These are phyloP conservation scores for Gaertneriomyces sp. DNA, from an alignment of 192 early-diverging fungal genomes.

Conservation along the genomic window DNA sequence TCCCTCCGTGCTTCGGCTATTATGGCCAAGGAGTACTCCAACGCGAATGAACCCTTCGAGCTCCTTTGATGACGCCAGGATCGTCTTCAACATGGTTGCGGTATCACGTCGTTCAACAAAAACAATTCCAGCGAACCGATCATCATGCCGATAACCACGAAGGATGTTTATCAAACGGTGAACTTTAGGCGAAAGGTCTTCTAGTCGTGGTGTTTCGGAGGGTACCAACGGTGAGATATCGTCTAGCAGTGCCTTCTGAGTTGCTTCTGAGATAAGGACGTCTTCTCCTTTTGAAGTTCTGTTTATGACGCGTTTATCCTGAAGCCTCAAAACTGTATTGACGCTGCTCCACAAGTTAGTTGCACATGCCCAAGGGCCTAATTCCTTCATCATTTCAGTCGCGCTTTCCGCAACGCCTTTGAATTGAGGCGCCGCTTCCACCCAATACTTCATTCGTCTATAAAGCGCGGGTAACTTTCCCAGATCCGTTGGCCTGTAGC, in stretches of 20 bases:
- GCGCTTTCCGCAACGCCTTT: slow-evolving; percentile 39
- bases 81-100: slow-evolving; percentile 54
- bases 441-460: neutral
- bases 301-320: slow-evolving; percentile 2
- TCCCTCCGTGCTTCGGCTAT: slow-evolving; percentile 13
- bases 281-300: neutral
- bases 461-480: neutral
- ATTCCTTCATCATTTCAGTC: slow-evolving; percentile 40
- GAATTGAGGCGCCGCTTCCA: slow-evolving; percentile 36
- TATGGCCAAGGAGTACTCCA: slow-evolving; percentile 60
- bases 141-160: slow-evolving; percentile 35
- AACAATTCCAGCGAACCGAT: slow-evolving; percentile 78
- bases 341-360: slow-evolving; percentile 57
- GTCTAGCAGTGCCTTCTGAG: neutral
- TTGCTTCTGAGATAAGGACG: slow-evolving; percentile 1
- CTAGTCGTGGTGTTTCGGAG: neutral
- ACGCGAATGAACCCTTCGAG: slow-evolving; percentile 44
- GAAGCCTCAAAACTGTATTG: neutral
- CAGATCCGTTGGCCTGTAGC: slow-evolving; percentile 11
- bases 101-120: slow-evolving; percentile 75
- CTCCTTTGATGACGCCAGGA: slow-evolving; percentile 51
- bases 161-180: slow-evolving; percentile 63
- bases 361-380: slow-evolving; percentile 82
- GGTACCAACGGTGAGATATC: neutral
- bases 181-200: slow-evolving; percentile 65